Base-by-base conservation (phyloP, 2,329 filamentous ascomycete species). In the Dryadomyces sulphureus region DNA sequence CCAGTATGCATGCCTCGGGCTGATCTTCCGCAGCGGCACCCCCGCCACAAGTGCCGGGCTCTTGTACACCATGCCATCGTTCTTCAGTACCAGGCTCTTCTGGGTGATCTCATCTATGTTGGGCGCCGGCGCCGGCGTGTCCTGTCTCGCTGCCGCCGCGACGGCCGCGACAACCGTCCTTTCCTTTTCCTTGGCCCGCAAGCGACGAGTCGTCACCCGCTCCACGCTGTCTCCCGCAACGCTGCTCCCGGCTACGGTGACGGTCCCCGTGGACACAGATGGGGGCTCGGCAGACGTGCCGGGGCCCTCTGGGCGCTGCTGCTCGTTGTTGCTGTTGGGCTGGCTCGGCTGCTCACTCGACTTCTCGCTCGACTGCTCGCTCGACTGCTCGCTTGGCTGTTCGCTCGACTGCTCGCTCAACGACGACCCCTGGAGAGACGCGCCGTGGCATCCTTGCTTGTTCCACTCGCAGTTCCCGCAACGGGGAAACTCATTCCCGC, bases 401-500 rank as follows among this genome's bases (percentile, higher is more conserved):
- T n/a, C n/a, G n/a, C n/a, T 36, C 14, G 7, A 5, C 22, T 16
- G 19, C n/a, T 32, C 21, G 24, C 30, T 20, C 17, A 27, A 25
- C 2, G 4, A 19, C 3, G 27, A 30, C 21, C 8, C 19, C 19
- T 32, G 48, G 14, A 40, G 38, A 44, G 36, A 21, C 1, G 49
- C 52, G 6, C 54, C 55, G 12, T 56, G 50, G 42, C 59, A 61
- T 4, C 54, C 54, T 22, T 59, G 57, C 46, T 55, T 61, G 49
- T 65, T 67, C 69, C 69, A 73, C 52, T 71, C 66, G 50, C 69
- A 73, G 50, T 72, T 73, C 25, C 67, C 69, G 48, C 69, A 73
- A 24, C 66, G 65, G 4, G 63, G 62, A 45, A 71, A 69, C 4
- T 65, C 56, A 7, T 57, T 54, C 5, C 60, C 63, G 5, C 62